These are phyloP conservation scores for Penicillium odoratum DNA, from an alignment of 495 filamentous ascomycete genomes.

Conservation along the genomic window DNA sequence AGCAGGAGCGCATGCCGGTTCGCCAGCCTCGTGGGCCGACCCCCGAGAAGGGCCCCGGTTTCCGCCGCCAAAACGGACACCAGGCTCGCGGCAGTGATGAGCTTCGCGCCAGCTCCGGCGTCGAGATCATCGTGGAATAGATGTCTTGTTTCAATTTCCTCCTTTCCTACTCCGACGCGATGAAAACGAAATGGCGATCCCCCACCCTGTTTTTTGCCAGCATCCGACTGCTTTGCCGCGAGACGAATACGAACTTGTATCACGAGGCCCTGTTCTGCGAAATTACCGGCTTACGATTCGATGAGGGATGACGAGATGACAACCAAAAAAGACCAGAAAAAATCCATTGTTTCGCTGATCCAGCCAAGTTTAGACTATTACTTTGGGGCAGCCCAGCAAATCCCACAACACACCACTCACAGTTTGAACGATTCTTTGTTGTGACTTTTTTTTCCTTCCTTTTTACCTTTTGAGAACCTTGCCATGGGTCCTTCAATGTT, in stretches of 20 bases:
- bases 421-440: conserved; percentile 35
- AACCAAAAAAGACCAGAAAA: conserved; percentile 44
- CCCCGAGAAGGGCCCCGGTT: conserved; percentile 74
- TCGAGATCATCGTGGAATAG: conserved; percentile 59
- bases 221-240: conserved; percentile 48
- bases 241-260: conserved; percentile 51
- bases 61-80: conserved; percentile 79
- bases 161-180: background rate
- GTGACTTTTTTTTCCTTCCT: conserved; percentile 9
- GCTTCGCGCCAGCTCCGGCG: conserved; percentile 57
- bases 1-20: conserved; percentile 68
- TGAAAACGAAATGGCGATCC: conserved; percentile 23
- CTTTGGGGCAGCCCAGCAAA: conserved; percentile 50
- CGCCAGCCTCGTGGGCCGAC: conserved; percentile 80
- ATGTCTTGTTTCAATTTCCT: conserved; percentile 6
- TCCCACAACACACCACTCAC: conserved; percentile 20
- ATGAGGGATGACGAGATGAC: conserved; percentile 60
- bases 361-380: conserved; percentile 50
- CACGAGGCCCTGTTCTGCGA: conserved; percentile 47
- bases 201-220: conserved; percentile 30
- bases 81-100: conserved; percentile 79
- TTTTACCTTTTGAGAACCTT: conserved; percentile 4
- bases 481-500: conserved; percentile 10
- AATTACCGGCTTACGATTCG: conserved; percentile 53
- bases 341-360: conserved; percentile 48